A percentile compares a stretch with the other conserved stretches of the same genome.
phyloP scores from a whole-genome alignment of 2,329 filamentous ascomycete genomes.

The Venturia carpophila region DNA sequence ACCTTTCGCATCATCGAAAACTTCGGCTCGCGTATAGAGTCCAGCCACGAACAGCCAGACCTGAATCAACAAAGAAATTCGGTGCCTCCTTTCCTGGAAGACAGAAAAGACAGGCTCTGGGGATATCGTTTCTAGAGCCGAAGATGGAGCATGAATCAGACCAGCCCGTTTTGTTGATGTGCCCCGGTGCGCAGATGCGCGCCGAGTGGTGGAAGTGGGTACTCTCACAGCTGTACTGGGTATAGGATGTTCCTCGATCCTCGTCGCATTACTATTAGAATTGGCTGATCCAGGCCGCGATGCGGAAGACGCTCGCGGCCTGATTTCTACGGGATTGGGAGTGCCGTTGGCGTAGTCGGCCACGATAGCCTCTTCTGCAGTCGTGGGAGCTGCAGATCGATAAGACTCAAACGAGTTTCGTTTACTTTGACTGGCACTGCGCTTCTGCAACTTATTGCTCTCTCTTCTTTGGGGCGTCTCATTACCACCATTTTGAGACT shows the following conservation, averaged over 20 bases:
- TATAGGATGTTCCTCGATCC: neutral
- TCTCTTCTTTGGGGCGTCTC: neutral
- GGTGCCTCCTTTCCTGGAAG: conserved; percentile 47
- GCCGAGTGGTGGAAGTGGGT: conserved; percentile 27
- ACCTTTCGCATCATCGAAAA: conserved; percentile 71
- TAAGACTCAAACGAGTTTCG: conserved; percentile 13
- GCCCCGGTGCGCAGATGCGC: conserved; percentile 30
- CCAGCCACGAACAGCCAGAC: conserved; percentile 88
- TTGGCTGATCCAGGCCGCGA: conserved; percentile 1
- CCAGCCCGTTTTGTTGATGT: conserved; percentile 39
- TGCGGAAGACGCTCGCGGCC: neutral
- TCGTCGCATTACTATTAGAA: neutral
- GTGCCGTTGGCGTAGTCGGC: conserved; percentile 7
- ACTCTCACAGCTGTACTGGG: conserved; percentile 18
- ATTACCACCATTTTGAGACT: conserved; percentile 7
- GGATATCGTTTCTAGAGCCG: conserved; percentile 24
- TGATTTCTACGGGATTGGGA: neutral
- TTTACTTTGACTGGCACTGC: conserved; percentile 12
- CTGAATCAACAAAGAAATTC: conserved; percentile 55
- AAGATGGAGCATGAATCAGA: conserved; percentile 33
- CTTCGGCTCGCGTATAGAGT: conserved; percentile 73
- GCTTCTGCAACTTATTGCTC: conserved; percentile 17
- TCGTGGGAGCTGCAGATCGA: neutral
- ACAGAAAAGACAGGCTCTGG: conserved; percentile 42
- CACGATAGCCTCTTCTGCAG: conserved; percentile 10